Evolutionary conservation across 2,329 filamentous ascomycete genomes (phyloP), one percentile per base, ranked within the genome.

Genomic region (Catunica adiposa): DNA sequence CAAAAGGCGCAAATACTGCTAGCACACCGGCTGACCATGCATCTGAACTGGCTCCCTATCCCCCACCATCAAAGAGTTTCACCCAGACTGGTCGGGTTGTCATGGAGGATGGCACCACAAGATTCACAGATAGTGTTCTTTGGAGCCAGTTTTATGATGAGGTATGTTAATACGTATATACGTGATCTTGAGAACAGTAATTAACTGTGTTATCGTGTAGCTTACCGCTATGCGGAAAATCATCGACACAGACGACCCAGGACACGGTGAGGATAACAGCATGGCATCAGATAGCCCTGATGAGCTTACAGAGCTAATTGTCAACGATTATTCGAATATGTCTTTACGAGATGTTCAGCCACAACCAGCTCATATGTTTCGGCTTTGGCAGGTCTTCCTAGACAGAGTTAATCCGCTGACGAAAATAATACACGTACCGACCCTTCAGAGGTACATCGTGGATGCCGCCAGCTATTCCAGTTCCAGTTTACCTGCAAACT

Each of bases 321-420:
- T 79, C 52, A 68, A 69, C 31, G 70, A 72, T 54, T 63, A 69
- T 29, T 66, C 68, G 1, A 64, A 66, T 4, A 63, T 66, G 23
- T 70, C 66, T 47, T 61, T 70, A 14, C 71, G 75, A 54, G 71
- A 74, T 14, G 68, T 84, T 63, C 81, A 84, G 61, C 85, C 86
- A 0, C 71, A 78, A 3, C 76, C 80, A 0, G 73, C 78, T 11
- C 79, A 86, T 34, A 77, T 85, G 25, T 81, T 86, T 62, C 74
- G 75, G 53, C 72, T 90, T 3, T 90, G 86, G 86, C 82, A 88
- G 64, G 71, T 79, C 7, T 89, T 83, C 61, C 69, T 88, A 4
- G 80, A 86, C 51, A 81, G 86, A 59, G 80, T 89, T 56, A 84
- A 89, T 62, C 84, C 85, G 0, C 65, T 88, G 48, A 78, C 80